A percentile compares a stretch with the other conserved stretches of the same genome.
Conservation (phyloP, 345 rosid genomes). For the Populus davidiana region DNA sequence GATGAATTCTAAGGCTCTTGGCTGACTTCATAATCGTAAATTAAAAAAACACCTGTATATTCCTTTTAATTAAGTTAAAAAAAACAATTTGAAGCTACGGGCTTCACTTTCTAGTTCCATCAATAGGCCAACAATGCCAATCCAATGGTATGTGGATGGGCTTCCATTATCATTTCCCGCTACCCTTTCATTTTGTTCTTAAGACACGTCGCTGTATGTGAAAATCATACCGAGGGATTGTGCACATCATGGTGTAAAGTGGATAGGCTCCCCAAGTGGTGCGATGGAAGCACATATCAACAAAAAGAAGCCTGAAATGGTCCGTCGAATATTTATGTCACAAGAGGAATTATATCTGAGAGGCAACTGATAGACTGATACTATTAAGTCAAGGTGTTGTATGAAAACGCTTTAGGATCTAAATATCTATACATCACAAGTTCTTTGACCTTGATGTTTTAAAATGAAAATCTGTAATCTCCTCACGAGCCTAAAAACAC, state of each 20-base stretch:
- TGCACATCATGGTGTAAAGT: not conserved
- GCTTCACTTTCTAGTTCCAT: not conserved
- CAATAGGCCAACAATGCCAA: not conserved
- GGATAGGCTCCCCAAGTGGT: too few relatives aligned
- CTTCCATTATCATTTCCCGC: not conserved
- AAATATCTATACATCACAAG: slow-evolving; percentile 13
- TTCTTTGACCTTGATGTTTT: not conserved
- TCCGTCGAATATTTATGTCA: too few relatives aligned
- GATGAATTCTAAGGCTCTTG: slow-evolving; percentile 54
- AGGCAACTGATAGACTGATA: not conserved
- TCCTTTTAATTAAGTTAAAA: not conserved
- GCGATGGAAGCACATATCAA: not conserved
- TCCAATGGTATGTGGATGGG: too few relatives aligned
- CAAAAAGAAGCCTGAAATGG: not conserved
- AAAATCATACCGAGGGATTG: not conserved
- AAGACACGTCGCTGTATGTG: not conserved
- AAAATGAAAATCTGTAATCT: not conserved
- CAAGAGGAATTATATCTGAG: too few relatives aligned
- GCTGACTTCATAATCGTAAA: not conserved
- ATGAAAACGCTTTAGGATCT: not conserved
- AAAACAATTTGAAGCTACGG: not conserved
- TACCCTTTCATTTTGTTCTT: not conserved
- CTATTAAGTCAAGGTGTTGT: slow-evolving; percentile 1
- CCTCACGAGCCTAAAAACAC: not conserved
- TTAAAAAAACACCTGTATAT: too few relatives aligned